Conservation (phyloP, 1,139 yeast genomes). For the Saccharomyces hybrid region DNA sequence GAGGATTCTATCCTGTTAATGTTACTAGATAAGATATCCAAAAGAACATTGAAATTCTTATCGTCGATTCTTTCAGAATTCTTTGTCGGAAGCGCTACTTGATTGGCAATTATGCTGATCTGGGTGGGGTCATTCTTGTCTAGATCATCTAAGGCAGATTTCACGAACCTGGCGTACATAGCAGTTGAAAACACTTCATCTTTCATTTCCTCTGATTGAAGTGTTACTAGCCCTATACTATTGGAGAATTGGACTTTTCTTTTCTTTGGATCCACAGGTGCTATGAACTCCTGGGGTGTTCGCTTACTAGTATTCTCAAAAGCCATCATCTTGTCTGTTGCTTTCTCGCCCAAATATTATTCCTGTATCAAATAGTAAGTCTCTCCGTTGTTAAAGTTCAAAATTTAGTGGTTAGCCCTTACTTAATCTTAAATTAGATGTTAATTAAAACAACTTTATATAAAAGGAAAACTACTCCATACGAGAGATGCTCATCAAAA, state of each 20-base stretch:
- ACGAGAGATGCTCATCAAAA: background rate
- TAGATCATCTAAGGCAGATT: slow-evolving; percentile 62
- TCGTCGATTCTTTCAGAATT: slow-evolving; percentile 39
- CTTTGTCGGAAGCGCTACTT: slow-evolving; percentile 37
- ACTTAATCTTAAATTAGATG: no score
- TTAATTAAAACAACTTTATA: background rate
- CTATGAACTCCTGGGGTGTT: slow-evolving; percentile 15
- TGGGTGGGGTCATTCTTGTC: slow-evolving; percentile 45
- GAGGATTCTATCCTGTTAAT: slow-evolving; percentile 44
- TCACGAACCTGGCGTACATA: slow-evolving; percentile 57
- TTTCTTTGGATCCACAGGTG: slow-evolving; percentile 23
- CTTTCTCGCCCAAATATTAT: background rate
- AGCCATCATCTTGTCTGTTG: slow-evolving; percentile 25
- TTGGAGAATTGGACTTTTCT: slow-evolving; percentile 30
- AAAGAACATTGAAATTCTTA: slow-evolving; percentile 38
- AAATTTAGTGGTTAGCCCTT: background rate
- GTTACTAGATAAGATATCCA: slow-evolving; percentile 44
- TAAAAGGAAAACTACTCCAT: background rate
- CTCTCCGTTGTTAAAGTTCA: background rate
- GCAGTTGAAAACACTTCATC: slow-evolving; percentile 33
- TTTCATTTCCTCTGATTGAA: background rate
- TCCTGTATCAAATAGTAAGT: background rate
- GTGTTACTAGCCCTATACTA: slow-evolving; percentile 6
- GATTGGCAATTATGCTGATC: slow-evolving; percentile 40
- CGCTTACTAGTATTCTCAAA: slow-evolving; percentile 26